These are phyloP conservation scores for Pseudocercospora ulei DNA, from an alignment of 2,329 filamentous ascomycete genomes.

Conservation along the genomic window DNA sequence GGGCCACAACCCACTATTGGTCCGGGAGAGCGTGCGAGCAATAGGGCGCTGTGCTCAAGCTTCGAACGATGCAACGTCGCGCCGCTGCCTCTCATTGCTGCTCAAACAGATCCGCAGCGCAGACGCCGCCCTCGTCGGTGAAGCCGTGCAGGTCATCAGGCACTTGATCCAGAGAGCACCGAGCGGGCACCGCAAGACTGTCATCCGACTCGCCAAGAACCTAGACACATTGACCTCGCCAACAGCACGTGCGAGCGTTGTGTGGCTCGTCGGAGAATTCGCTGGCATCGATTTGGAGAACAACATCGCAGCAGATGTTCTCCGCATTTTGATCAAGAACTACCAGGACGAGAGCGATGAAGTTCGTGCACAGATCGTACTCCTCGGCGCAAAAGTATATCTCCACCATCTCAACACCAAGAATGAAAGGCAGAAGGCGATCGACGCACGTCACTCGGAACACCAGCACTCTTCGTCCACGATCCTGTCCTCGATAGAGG, in stretches of 20 bases:
- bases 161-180: conserved; percentile 92
- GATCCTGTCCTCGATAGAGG: conserved; percentile 24
- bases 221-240: conserved; percentile 80
- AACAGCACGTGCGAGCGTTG: conserved; percentile 82
- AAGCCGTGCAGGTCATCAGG: conserved; percentile 86
- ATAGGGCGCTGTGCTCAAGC: conserved; percentile 86
- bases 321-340: conserved; percentile 75
- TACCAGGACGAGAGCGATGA: conserved; percentile 76
- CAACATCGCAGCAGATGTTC: conserved; percentile 85
- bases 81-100: conserved; percentile 71
- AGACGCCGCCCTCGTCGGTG: conserved; percentile 78
- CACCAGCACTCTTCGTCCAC: conserved; percentile 12
- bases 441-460: conserved; percentile 22
- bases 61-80: conserved; percentile 56
- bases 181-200: conserved; percentile 67
- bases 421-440: conserved; percentile 34
- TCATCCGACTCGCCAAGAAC: conserved; percentile 80
- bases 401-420: conserved; percentile 70
- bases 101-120: conserved; percentile 79
- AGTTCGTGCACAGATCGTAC: conserved; percentile 81
- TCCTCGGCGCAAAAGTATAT: conserved; percentile 94
- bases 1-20: conserved; percentile 61
- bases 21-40: conserved; percentile 80
- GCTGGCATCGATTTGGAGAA: conserved; percentile 64
- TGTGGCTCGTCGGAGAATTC: conserved; percentile 96